phyloP scores from a whole-genome alignment of 495 filamentous ascomycete genomes.

The Evernia prunastri region DNA sequence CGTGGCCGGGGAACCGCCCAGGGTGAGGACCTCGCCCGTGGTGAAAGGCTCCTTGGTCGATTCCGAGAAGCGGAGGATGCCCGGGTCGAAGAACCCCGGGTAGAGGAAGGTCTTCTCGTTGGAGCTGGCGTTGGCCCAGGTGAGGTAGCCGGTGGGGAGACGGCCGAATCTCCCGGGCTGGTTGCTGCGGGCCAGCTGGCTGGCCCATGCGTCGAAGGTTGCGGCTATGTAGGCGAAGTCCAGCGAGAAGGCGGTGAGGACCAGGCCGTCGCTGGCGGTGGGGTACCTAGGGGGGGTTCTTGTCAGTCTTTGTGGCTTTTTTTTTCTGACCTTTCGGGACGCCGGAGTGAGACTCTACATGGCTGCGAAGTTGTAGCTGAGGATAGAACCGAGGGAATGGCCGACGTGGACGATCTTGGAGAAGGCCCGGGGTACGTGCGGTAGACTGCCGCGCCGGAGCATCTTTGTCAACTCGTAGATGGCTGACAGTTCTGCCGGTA shows the following conservation, averaged over 20 bases:
- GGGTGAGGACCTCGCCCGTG: constrained; percentile 42
- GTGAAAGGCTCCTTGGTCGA: constrained; percentile 42
- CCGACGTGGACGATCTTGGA: constrained; percentile 50
- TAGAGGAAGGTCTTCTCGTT: constrained; percentile 40
- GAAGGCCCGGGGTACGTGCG: constrained; percentile 31
- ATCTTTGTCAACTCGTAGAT: constrained; percentile 42
- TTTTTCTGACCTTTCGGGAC: not conserved
- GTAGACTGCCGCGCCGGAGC: constrained; percentile 37
- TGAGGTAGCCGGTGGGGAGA: constrained; percentile 41
- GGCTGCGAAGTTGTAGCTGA: constrained; percentile 36
- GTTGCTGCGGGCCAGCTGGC: constrained; percentile 39
- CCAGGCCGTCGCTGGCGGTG: constrained; percentile 44
- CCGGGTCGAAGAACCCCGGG: constrained; percentile 41
- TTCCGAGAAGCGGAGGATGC: constrained; percentile 37
- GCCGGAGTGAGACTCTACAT: constrained; percentile 10
- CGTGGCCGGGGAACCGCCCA: constrained; percentile 25
- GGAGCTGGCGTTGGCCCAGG: constrained; percentile 31
- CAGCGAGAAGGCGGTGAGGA: constrained; percentile 50
- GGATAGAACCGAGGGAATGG: constrained; percentile 39
- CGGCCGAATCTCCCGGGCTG: constrained; percentile 35
- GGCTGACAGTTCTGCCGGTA: constrained; percentile 43
- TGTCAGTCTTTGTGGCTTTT: not conserved
- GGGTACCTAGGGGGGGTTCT: constrained; percentile 35
- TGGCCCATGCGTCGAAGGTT: constrained; percentile 39
- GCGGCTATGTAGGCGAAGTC: constrained; percentile 30